A percentile compares a stretch with the other conserved stretches of the same genome.
Conservation (phyloP, 495 filamentous ascomycete species). For the Penicillium odoratum region DNA sequence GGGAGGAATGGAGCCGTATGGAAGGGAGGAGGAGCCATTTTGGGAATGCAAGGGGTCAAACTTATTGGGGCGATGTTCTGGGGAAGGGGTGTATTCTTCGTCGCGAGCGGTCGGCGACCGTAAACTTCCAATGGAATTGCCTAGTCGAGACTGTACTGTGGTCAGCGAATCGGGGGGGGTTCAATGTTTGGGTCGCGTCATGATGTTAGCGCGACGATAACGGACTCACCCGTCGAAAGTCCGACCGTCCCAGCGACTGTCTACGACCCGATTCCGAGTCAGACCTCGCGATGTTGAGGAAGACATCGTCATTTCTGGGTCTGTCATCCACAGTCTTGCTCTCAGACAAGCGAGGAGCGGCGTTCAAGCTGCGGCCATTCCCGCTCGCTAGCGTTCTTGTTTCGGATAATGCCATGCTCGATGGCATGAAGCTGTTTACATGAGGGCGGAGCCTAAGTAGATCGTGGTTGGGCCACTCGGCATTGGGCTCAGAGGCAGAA, state of each 20-base stretch:
- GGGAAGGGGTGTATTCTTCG: slow-evolving; percentile 42
- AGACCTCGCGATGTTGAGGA: slow-evolving; percentile 61
- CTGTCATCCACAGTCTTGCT: slow-evolving; percentile 31
- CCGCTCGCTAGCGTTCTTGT: slow-evolving; percentile 36
- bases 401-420: slow-evolving; percentile 30
- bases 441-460: slow-evolving; percentile 28
- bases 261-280: slow-evolving; percentile 52
- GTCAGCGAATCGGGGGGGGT: not conserved
- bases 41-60: slow-evolving; percentile 50
- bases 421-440: slow-evolving; percentile 39
- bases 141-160: slow-evolving; percentile 38
- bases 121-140: slow-evolving; percentile 40
- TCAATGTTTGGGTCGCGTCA: not conserved
- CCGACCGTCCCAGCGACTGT: slow-evolving; percentile 46
- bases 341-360: slow-evolving; percentile 25
- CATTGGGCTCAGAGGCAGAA: slow-evolving; percentile 28
- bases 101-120: slow-evolving; percentile 38
- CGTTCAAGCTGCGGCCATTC: slow-evolving; percentile 29
- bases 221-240: slow-evolving; percentile 51
- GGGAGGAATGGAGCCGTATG: slow-evolving; percentile 36
- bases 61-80: slow-evolving; percentile 42
- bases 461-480: slow-evolving; percentile 28
- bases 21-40: slow-evolving; percentile 39
- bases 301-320: slow-evolving; percentile 58
- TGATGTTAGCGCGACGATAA: slow-evolving; percentile 1